phyloP scores from a whole-genome alignment of 2,329 filamentous ascomycete species.

The Plectosphaerella plurivora region DNA sequence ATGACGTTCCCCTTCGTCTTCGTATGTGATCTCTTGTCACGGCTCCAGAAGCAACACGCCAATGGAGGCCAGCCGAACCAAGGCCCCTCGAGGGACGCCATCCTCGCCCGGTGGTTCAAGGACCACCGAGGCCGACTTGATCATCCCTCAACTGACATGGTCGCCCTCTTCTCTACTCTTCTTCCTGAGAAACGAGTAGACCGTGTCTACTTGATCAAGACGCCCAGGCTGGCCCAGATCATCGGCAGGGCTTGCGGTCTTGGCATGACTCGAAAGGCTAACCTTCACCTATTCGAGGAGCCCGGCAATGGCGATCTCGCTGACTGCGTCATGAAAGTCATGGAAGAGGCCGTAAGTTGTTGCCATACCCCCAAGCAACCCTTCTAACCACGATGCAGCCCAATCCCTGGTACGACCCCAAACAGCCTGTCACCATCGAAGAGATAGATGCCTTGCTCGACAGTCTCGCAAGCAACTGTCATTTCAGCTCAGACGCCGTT shows the following conservation, averaged over 20 bases:
- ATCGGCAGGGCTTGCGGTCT: slow-evolving; percentile 62
- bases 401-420: slow-evolving; percentile 28
- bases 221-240: slow-evolving; percentile 57
- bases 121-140: slow-evolving; percentile 56
- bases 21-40: slow-evolving; percentile 70
- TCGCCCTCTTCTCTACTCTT: slow-evolving; percentile 69
- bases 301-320: slow-evolving; percentile 64
- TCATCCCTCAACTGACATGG: slow-evolving; percentile 48
- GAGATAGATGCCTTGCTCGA: slow-evolving; percentile 66
- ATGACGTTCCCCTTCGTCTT: slow-evolving; percentile 67
- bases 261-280: slow-evolving; percentile 52
- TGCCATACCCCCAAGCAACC: background rate
- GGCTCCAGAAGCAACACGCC: slow-evolving; percentile 46
- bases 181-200: slow-evolving; percentile 74
- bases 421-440: slow-evolving; percentile 56
- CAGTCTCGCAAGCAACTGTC: slow-evolving; percentile 61
- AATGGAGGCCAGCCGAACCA: slow-evolving; percentile 20
- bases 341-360: slow-evolving; percentile 52
- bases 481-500: slow-evolving; percentile 66
- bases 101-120: slow-evolving; percentile 64
- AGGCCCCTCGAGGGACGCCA: slow-evolving; percentile 16
- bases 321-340: slow-evolving; percentile 62
- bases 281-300: slow-evolving; percentile 59
- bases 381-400: slow-evolving; percentile 35
- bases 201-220: slow-evolving; percentile 69